A percentile compares a stretch with the other conserved stretches of the same genome.
Evolutionary conservation across 352 stramenopile species (phyloP).

Genomic region (Phytophthora nicotianae): DNA sequence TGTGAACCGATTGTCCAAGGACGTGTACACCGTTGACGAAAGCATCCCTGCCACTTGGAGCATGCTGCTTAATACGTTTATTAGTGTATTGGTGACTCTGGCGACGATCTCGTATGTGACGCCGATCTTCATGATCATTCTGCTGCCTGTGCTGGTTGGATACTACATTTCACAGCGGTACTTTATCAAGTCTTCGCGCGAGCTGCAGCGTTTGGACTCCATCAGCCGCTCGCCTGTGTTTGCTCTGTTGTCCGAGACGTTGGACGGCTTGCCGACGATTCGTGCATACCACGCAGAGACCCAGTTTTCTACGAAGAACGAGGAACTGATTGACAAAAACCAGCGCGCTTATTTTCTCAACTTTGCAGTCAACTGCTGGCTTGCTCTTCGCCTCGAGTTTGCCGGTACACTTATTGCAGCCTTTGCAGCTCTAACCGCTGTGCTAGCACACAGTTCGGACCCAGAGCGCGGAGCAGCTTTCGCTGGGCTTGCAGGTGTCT

Average conservation of each 20-base stretch:
- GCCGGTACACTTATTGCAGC: slow-evolving; percentile 67
- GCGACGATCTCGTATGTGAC: slow-evolving; percentile 77
- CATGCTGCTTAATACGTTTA: slow-evolving; percentile 74
- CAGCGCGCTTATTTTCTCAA: slow-evolving; percentile 80
- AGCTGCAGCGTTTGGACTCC: slow-evolving; percentile 96
- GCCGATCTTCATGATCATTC: slow-evolving; percentile 69
- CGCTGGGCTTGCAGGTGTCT: slow-evolving; percentile 67
- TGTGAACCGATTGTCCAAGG: slow-evolving; percentile 80
- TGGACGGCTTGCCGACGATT: slow-evolving; percentile 95
- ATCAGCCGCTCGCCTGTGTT: slow-evolving; percentile 95
- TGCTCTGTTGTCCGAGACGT: slow-evolving; percentile 93
- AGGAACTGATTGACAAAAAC: slow-evolving; percentile 65
- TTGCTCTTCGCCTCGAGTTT: slow-evolving; percentile 77
- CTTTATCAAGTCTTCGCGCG: slow-evolving; percentile 91
- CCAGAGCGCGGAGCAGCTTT: slow-evolving; percentile 46
- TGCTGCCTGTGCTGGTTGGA: slow-evolving; percentile 70
- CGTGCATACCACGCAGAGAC: slow-evolving; percentile 72
- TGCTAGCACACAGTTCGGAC: slow-evolving; percentile 55
- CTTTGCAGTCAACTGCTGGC: slow-evolving; percentile 78
- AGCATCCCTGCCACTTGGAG: slow-evolving; percentile 71
- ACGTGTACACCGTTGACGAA: slow-evolving; percentile 81
- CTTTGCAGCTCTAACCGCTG: slow-evolving; percentile 56
- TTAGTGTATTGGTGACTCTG: slow-evolving; percentile 68
- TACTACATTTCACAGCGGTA: slow-evolving; percentile 90
- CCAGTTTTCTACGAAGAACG: slow-evolving; percentile 59